These are phyloP conservation scores for Fusarium buxicola DNA, from an alignment of 2,329 filamentous ascomycete genomes.

Conservation along the genomic window DNA sequence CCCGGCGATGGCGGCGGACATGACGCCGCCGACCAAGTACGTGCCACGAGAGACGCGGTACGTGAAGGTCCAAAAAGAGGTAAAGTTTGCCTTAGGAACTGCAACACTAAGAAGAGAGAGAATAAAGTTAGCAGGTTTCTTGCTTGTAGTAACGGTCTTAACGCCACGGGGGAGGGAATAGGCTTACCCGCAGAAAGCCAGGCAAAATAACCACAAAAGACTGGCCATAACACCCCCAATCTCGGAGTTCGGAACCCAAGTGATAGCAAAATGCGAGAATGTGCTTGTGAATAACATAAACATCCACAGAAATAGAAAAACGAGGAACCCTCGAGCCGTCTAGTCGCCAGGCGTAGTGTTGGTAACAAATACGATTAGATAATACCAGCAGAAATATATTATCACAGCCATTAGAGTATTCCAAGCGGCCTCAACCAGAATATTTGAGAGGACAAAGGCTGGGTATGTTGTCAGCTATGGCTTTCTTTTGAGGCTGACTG, in stretches of 20 bases:
- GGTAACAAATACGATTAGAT: conserved; percentile 38
- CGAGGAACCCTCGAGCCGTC: conserved; percentile 32
- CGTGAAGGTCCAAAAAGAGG: conserved; percentile 29
- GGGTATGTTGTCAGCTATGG: background rate
- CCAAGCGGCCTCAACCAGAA: conserved; percentile 35
- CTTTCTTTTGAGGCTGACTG: too few species aligned
- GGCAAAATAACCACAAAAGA: conserved; percentile 51
- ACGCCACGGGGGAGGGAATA: too few species aligned
- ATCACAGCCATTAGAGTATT: conserved; percentile 32
- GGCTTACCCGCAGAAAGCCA: conserved; percentile 39
- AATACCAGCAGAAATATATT: conserved; percentile 43
- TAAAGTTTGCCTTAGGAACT: conserved; percentile 1
- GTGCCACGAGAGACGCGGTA: conserved; percentile 23
- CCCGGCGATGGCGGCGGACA: conserved; percentile 6
- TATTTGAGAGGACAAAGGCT: conserved; percentile 38
- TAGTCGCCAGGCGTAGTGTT: conserved; percentile 36
- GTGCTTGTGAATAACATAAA: conserved; percentile 42
- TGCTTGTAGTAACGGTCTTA: too few species aligned
- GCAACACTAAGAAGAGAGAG: background rate
- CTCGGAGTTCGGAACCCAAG: conserved; percentile 34
- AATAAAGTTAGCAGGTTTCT: too few species aligned
- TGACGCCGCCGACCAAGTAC: conserved; percentile 22
- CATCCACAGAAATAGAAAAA: conserved; percentile 40
- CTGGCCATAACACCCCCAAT: conserved; percentile 47
- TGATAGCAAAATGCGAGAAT: conserved; percentile 37